Evolutionary conservation across 495 filamentous ascomycete genomes (phyloP).

Genomic region (Penicillium salamii): DNA sequence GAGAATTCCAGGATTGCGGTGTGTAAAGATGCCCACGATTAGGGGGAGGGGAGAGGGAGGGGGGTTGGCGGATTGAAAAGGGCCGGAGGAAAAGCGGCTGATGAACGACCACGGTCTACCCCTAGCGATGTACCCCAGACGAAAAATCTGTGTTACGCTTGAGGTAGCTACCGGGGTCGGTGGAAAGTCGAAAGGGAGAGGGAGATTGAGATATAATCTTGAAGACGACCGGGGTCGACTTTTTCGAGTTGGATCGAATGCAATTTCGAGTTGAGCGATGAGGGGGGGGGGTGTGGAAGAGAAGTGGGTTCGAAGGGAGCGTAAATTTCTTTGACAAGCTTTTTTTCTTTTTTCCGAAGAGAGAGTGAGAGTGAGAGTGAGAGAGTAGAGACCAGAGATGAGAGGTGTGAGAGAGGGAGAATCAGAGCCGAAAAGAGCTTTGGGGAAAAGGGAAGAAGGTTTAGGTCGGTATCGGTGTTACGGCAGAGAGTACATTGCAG

Average conservation of each 20-base stretch:
- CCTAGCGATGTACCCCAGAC: slow-evolving; percentile 46
- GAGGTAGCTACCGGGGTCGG: slow-evolving; percentile 43
- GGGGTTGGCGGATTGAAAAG: not conserved
- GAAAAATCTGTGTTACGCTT: slow-evolving; percentile 43
- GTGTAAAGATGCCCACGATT: slow-evolving; percentile 3
- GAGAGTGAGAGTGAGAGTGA: not conserved
- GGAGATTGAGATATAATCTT: slow-evolving; percentile 10
- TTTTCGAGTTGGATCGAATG: not conserved
- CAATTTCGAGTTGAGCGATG: not conserved
- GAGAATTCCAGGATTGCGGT: slow-evolving; percentile 27
- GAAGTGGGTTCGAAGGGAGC: not conserved
- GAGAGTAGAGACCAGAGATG: not conserved
- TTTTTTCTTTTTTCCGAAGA: not conserved
- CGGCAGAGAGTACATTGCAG: slow-evolving; percentile 6
- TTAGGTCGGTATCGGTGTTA: slow-evolving; percentile 15
- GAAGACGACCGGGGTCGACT: slow-evolving; percentile 10
- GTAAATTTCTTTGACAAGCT: not conserved
- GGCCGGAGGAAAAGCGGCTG: slow-evolving; percentile 4
- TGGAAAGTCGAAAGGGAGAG: slow-evolving; percentile 8
- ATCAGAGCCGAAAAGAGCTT: slow-evolving; percentile 11
- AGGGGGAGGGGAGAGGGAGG: too few species aligned
- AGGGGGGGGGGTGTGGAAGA: not conserved
- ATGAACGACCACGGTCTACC: slow-evolving; percentile 39
- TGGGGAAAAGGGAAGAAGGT: slow-evolving; percentile 14
- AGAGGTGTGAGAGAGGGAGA: slow-evolving; percentile 6